Percentiles rank a stretch among this genome's conserved stretches.
phyloP scores from a whole-genome alignment of 2,329 filamentous ascomycete genomes.

The Ilyonectria destructans region DNA sequence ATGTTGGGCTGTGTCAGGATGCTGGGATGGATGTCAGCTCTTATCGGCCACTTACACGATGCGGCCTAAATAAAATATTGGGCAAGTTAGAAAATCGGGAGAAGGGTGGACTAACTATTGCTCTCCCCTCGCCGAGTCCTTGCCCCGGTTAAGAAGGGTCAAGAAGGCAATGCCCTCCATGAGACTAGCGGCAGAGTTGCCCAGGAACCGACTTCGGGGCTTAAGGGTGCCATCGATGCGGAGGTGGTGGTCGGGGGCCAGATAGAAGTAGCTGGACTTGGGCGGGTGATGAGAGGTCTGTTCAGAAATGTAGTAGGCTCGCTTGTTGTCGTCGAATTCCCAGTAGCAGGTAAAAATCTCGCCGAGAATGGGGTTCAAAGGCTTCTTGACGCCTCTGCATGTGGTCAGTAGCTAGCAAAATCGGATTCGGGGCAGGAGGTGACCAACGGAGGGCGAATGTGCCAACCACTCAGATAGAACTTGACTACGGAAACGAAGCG shows the following conservation, averaged over 20 bases:
- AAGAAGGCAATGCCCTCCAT: constrained; percentile 98
- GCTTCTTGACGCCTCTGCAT: constrained; percentile 94
- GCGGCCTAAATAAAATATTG: not conserved
- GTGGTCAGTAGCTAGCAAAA: constrained; percentile 43
- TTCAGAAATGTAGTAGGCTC: constrained; percentile 96
- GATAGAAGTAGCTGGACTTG: constrained; percentile 99
- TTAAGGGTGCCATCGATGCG: constrained; percentile 97
- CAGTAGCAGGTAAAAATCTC: constrained; percentile 97
- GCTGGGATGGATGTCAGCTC: constrained; percentile 61
- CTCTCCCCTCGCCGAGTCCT: constrained; percentile 78
- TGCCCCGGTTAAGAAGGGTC: constrained; percentile 84
- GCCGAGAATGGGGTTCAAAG: constrained; percentile 95
- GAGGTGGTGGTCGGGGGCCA: constrained; percentile 94
- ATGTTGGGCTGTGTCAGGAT: constrained; percentile 98
- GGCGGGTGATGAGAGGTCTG: constrained; percentile 98
- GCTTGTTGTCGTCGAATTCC: constrained; percentile 88
- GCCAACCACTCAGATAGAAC: constrained; percentile 99
- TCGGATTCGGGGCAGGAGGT: constrained; percentile 5
- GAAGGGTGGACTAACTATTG: constrained; percentile 80
- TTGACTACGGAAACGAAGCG: constrained; percentile 97
- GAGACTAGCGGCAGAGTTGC: constrained; percentile 96
- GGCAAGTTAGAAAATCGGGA: not conserved
- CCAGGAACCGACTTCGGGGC: constrained; percentile 93
- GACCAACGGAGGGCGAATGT: constrained; percentile 94
- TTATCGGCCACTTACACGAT: constrained; percentile 33